Evolutionary conservation across 73 alveolate species (phyloP), one percentile per base, ranked within the genome.

Genomic region (Paramecium octaurelia): DNA sequence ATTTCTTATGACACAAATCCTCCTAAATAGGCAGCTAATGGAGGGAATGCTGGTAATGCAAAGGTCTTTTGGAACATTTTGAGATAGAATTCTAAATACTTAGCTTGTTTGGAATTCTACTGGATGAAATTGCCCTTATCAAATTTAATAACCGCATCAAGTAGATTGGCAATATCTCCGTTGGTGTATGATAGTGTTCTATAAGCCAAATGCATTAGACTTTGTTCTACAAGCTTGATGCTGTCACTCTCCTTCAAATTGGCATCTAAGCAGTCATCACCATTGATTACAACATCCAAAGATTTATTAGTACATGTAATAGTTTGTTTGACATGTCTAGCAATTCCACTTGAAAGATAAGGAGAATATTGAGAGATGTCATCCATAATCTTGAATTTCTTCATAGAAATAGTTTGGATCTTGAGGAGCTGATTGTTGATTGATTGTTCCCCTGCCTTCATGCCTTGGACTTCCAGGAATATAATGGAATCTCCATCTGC

Each of bases 1-100:
- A 95, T 95, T 92, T 98, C 99, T 96, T 98, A 97, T 11, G 99
- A 95, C 0, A 96, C 98, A 35, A 96, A 91, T 16, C 99, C 99
- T 60, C 99, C 99, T 36, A 98, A 86, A 86, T 96, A 96, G 6
- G 99, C 99, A 34, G 98, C 95, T 24, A 98, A 77, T 7, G 99
- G 97, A 42, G 91, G 91, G 76, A 80, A 80, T 18, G 91, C 29
- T 21, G 43, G 50, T 1, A 31, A 24, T 44, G 20, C 2, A 14
- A 44, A 20, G 10, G 73, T 80, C 16, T 42, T 18, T 11, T 24
- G 8, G 38, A 80, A 80, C 29, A 80, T 80, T 34, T 40, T 44
- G 14, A 80, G 57, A 80, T 80, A 80, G 35, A 44, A 48, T 48
- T 44, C 70, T 23, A 80, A 24, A 43, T 80, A 48, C 35, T 73